Base-by-base conservation (phyloP, 495 filamentous ascomycete species). In the Beverwykella pulmonaria region DNA sequence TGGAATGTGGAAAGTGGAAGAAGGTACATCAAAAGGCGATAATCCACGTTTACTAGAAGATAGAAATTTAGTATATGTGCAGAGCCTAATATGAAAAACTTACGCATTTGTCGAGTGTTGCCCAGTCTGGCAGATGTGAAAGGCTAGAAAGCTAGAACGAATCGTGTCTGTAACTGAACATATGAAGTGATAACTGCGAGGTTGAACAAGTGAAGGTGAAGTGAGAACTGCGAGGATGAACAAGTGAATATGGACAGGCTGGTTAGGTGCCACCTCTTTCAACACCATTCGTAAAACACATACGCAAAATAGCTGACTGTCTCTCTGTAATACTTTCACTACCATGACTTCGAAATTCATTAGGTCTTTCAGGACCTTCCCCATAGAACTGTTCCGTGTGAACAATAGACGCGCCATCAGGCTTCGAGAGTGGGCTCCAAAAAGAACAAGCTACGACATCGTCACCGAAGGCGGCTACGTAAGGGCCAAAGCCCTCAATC, bases 301-400 rank as follows among this genome's bases (percentile, higher is more conserved):
- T n/a, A n/a, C 44, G 20, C 44, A 48, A n/a, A 48, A n/a, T 17
- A 48, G 44, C 44, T 48, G 44, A n/a, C 44, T 48, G 44, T 48
- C 44, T 48, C 44, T 48, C 44, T 48, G 5, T 17, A 48, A 23
- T 34, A 48, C 20, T 48, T 4, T 48, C 15, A 48, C 15, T 6
- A 23, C 20, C 44, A 48, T 48, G 44, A 5, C 30, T 34, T 53
- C 49, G 25, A 53, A 27, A 53, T 53, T 25, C 26, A 53, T 53
- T 6, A 53, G 25, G 17, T 53, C 49, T 29, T 53, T 53, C 49
- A 23, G 17, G 25, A 17, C 22, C 49, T 53, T 53, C 25, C 49
- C 49, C 14, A 25, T 53, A 4, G 25, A 53, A 20, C 49, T 53
- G 25, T 53, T 53, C 49, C 49, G 49, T 22, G 49, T 53, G 19